Conservation (phyloP, 2,329 filamentous ascomycete genomes). For the Trichoderma sp. region DNA sequence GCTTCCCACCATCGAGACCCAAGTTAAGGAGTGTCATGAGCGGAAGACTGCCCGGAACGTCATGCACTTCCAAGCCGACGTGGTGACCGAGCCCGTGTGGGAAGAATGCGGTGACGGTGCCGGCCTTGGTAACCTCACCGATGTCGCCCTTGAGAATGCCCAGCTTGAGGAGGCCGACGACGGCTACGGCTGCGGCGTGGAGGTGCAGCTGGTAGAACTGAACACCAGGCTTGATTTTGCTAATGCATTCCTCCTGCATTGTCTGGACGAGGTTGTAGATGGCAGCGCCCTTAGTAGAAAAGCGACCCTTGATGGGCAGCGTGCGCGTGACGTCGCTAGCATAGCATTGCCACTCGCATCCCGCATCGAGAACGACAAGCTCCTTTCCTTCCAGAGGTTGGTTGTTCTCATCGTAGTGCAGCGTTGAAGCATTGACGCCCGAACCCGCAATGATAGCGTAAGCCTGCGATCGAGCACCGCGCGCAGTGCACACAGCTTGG, state of each 20-base stretch:
- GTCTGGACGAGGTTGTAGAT: conserved; percentile 75
- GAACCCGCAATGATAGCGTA: conserved; percentile 88
- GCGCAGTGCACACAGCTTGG: conserved; percentile 66
- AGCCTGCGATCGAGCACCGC: conserved; percentile 73
- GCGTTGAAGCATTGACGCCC: conserved; percentile 75
- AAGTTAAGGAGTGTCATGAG: conserved; percentile 30
- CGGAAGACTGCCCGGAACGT: conserved; percentile 45
- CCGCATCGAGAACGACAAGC: conserved; percentile 81
- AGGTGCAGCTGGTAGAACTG: conserved; percentile 71
- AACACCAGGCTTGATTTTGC: conserved; percentile 64
- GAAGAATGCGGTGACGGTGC: conserved; percentile 62
- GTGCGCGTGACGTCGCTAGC: conserved; percentile 89
- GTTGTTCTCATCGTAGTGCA: conserved; percentile 86
- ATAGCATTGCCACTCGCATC: conserved; percentile 81
- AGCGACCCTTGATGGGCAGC: conserved; percentile 70
- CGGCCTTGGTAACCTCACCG: conserved; percentile 52
- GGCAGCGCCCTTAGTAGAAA: conserved; percentile 64
- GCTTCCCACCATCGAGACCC: conserved; percentile 39
- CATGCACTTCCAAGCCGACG: conserved; percentile 64
- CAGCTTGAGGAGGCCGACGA: conserved; percentile 66
- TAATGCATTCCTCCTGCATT: conserved; percentile 78
- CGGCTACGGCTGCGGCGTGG: conserved; percentile 69
- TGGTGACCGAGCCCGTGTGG: conserved; percentile 66
- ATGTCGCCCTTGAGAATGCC: conserved; percentile 68
- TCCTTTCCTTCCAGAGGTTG: conserved; percentile 66